phyloP scores from a whole-genome alignment of 805 yeast species.

The Candida dajiaensis region DNA sequence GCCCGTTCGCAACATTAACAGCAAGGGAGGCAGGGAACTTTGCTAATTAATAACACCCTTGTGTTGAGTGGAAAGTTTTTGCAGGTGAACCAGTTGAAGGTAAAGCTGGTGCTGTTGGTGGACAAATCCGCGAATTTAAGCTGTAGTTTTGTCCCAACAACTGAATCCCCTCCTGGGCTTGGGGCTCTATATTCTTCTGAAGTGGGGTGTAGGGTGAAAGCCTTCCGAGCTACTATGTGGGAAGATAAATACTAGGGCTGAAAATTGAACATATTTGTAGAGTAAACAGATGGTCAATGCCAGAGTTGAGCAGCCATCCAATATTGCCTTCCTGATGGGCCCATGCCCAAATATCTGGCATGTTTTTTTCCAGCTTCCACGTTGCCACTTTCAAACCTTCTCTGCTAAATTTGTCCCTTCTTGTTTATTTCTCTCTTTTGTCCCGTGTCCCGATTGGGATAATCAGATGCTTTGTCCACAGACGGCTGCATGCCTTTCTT shows the following conservation, averaged over 20 bases:
- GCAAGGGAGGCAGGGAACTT: too few species aligned
- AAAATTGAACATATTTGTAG: too few species aligned
- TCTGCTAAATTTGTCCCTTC: neutral
- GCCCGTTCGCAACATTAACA: too few species aligned
- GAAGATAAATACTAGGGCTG: neutral
- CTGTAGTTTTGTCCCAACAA: neutral
- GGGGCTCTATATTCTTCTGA: too few species aligned
- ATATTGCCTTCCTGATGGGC: neutral
- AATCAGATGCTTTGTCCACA: slow-evolving; percentile 3
- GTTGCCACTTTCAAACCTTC: neutral
- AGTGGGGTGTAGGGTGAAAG: neutral
- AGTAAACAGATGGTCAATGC: neutral
- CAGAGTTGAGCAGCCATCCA: neutral
- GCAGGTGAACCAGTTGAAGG: slow-evolving; percentile 13
- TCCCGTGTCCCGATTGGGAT: neutral
- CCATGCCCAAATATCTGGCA: neutral
- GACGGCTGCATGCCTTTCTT: neutral
- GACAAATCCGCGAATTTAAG: neutral
- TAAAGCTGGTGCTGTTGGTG: slow-evolving; percentile 1
- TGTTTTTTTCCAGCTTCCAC: neutral
- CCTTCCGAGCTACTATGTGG: neutral
- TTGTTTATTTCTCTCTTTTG: neutral
- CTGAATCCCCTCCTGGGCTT: neutral
- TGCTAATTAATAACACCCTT: neutral
- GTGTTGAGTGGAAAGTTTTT: slow-evolving; percentile 1